A percentile compares a stretch with the other conserved stretches of the same genome.
Evolutionary conservation across 2,329 filamentous ascomycete species (phyloP).

Genomic region (Cylindrodendrum hubeiense): DNA sequence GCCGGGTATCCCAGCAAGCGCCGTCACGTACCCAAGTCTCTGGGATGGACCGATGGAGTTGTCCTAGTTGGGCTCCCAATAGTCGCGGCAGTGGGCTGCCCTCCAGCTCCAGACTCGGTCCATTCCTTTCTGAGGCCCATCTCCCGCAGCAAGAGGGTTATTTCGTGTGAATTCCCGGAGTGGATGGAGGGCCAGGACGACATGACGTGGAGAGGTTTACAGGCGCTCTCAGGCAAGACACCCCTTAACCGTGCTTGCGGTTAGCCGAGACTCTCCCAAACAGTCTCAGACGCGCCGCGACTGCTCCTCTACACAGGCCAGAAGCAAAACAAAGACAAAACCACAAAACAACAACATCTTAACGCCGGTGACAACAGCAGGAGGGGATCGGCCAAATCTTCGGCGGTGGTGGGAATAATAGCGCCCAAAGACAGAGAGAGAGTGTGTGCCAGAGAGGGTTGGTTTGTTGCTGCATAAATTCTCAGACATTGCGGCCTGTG

Average conservation of each 20-base stretch:
- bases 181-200: conserved; percentile 11
- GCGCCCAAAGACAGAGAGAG: conserved; percentile 5
- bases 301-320: background rate
- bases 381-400: background rate
- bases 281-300: background rate
- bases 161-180: background rate
- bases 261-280: conserved; percentile 21
- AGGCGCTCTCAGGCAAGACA: background rate
- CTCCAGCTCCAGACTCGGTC: no score
- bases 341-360: background rate
- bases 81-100: background rate
- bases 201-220: conserved; percentile 10
- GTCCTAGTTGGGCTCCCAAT: background rate
- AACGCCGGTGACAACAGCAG: background rate
- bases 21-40: background rate
- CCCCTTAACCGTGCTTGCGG: conserved; percentile 1
- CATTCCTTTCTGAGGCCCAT: background rate
- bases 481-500: background rate
- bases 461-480: conserved; percentile 18
- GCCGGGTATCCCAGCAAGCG: conserved; percentile 4
- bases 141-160: background rate
- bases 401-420: background rate
- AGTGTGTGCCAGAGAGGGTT: conserved; percentile 12
- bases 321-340: conserved; percentile 8
- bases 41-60: background rate